Evolutionary conservation across 2,329 filamentous ascomycete species (phyloP), one percentile per base, ranked within the genome.

Genomic region (Phyllosticta paracitricarpa): DNA sequence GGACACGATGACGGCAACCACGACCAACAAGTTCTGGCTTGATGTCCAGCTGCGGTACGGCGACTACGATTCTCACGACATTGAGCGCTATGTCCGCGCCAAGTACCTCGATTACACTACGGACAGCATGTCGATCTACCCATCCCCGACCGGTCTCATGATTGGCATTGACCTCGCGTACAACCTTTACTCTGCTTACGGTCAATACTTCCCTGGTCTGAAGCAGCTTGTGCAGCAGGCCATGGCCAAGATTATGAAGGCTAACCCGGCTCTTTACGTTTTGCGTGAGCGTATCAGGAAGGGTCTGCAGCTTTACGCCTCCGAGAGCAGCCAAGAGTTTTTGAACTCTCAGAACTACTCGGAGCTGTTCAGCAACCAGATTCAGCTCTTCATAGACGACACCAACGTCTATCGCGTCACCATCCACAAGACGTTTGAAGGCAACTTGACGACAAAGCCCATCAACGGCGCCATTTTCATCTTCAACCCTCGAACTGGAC

Each of bases 391-490:
- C 79, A 97, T 99, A 65, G 94, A 99, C 69, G 94, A 99, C 72
- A 99, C 94, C 63, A 99, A 99, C 70, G 95, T 99, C 58, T 99
- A 99, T 73, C 92, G 94, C 79, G 94, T 99, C 64, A 99, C 94
- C 0, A 99, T 99, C 65, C 94, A 99, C 82, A 99, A 99, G 84
- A 99, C 94, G 0, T 99, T 99, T 65, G 94, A 99, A 76, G 94
- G 94, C 69, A 99, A 99, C 73, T 81, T 99, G 84, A 99, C 94
- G 0, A 99, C 94, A 1, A 99, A 99, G 77, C 94, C 94, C 3
- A 99, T 99, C 82, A 99, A 99, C 74, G 94, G 94, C 72, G 94
- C 95, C 54, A 97, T 99, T 73, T 99, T 99, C 81, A 99, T 99
- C 72, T 97, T 99, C 84, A 99, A 99, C 73, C 94, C 95, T n/a